Evolutionary conservation across 2,329 filamentous ascomycete genomes (phyloP), one percentile per base, ranked within the genome.

Genomic region (Neonectria punicea): DNA sequence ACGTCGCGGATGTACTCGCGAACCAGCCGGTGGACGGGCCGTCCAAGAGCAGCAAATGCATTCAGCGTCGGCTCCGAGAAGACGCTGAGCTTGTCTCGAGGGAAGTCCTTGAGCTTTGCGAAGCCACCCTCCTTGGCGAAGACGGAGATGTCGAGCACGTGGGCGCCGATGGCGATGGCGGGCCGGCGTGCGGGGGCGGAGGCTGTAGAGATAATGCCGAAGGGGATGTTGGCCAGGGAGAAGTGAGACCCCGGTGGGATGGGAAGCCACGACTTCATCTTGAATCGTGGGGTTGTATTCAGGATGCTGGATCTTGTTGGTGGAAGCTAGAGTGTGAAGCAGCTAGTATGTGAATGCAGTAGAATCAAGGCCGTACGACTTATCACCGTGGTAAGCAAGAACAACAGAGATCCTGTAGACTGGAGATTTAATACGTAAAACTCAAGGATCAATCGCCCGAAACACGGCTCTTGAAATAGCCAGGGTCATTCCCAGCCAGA

Each of bases 141-240:
- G 1, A 81, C 82, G 46, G 86, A 84, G 13, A 96, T 81, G 70
- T 95, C 91, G 18, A 95, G 81, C 0, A 88, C 91, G 76, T 92
- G 82, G 14, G 89, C 85, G 53, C 92, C 93, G 71, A 95, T 91
- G 16, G 92, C 92, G 63, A 92, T 82, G 9, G 91, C 92, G 5
- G 89, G 85, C 20, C 89, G 89, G 8, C 84, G 90, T 34, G 83
- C 82, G 16, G 84, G 74, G 61, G 87, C 83, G 3, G 82, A 76
- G 5, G 83, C 67, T 0, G 90, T 91, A 30, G 89, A 90, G 72
- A 96, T 92, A 79, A 95, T 89, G 67, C 93, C 93, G 72, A 95
- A 95, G 1, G 93, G 93, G 58, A 96, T 90, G 76, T 95, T 95
- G 69, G 90, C 87, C 58, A 95, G 81, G 8, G 92, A 73, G 58